Base-by-base conservation (phyloP, 192 early-diverging fungal genomes). In the Umbelopsis isabellina region DNA sequence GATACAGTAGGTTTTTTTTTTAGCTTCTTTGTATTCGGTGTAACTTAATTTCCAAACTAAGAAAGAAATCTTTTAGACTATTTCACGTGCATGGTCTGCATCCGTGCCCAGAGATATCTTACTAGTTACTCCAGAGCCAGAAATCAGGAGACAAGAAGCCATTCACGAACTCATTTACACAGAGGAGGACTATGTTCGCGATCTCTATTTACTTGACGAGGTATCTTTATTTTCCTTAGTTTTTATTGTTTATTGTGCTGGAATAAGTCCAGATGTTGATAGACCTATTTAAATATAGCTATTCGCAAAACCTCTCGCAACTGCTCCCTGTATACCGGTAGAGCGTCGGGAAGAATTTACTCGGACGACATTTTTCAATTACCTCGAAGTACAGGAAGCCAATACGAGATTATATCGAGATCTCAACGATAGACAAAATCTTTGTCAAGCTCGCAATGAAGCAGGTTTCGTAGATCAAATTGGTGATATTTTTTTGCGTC, bases 101-200 rank as follows among this genome's bases (percentile, higher is more conserved):
- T 86, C 86, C 6, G 91, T 95, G 11, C 89, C 94, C 2, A 79
- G 83, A 48, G 88, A 91, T 22, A 82, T 96, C 20, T 72, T 91
- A 6, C 85, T 89, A 37, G 85, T 85, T 11, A 88, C 91, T 8
- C 75, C 84, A 52, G 83, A 87, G 67, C 79, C 89, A 48, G 95
- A 96, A 50, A 85, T 91, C 4, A 89, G 93, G 74, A 83, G 96
- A 48, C 97, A 99, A 71, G 97, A 99, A 79, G 91, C 97, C 13
- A 97, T 99, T 65, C 91, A 90, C 79, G 97, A 99, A 76, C 87
- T 97, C 8, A 86, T 96, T 27, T 84, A 90, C 55, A 99, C 97
- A 0, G 97, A 99, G 79, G 85, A 86, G 27, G 97, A 98, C 72
- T 99, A 97, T 75, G 87, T 97, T 21, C 83, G 88, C 22, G 97